Evolutionary conservation across 306 rosid genomes (phyloP), one percentile per base, ranked within the genome.

Genomic region (Trichosanthes truncata): DNA sequence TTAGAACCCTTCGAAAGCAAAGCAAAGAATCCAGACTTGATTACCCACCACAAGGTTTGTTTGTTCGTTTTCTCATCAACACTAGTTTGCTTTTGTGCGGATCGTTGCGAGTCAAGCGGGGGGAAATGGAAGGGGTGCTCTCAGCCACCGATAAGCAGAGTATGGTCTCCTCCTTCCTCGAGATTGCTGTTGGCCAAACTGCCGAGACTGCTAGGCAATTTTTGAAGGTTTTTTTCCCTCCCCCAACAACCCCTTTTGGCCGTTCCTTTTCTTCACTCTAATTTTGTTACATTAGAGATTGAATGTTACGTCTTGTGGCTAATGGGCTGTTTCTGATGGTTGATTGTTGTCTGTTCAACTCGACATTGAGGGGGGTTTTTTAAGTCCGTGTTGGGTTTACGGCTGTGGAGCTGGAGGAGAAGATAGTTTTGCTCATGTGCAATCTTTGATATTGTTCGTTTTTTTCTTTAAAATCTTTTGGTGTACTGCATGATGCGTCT

Each of bases 101-200:
- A 35, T 66, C 74, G 29, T 66, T 13, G 74, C 46, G 48, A 18
- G 36, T 66, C 74, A 20, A 66, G 14, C 15, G 33, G 61, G 20
- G 18, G 56, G 40, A 40, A n/a, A 86, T 86, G 91, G 87, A 83
- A 65, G 85, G 75, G 33, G 82, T 77, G 53, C 45, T 73, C 35
- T 86, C 89, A 43, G 59, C 87, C 21, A 77, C 75, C 40, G 88
- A 88, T n/a, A 78, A 86, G 83, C 89, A 84, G 84, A 81, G 80
- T 59, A 77, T 83, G 87, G 85, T 88, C 66, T 77, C 84, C 11
- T 77, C 88, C 66, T 88, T 88, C 36, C 76, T 88, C 57, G 91
- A 88, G 89, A 82, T 88, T 84, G 89, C 89, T 79, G 89, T 80
- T 3, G 91, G 88, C 1, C 89, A 88, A 71, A 55, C 87, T 23